phyloP scores from a whole-genome alignment of 2,329 filamentous ascomycete species.

The Colletotrichum musae region DNA sequence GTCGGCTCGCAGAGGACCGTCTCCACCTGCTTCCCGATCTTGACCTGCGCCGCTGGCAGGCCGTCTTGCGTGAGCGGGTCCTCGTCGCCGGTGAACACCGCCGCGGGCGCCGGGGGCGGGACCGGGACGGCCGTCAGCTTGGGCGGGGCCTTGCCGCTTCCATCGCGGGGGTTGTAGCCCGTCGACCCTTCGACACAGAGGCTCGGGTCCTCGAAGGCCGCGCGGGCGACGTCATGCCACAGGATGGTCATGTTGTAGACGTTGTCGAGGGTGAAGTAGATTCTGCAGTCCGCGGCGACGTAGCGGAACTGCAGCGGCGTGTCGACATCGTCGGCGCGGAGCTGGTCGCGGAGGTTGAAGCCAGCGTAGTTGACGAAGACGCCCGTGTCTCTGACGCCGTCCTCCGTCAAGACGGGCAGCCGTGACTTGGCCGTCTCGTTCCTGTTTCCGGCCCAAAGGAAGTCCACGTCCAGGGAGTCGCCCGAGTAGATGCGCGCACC shows the following conservation, averaged over 20 bases:
- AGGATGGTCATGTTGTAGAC: constrained; percentile 63
- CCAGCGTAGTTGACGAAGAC: constrained; percentile 25
- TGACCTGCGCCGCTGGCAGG: constrained; percentile 5
- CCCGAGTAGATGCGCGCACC: constrained; percentile 59
- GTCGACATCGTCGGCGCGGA: constrained; percentile 32
- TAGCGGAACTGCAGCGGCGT: constrained; percentile 71
- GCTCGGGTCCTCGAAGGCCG: constrained; percentile 15
- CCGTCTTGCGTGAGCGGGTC: constrained; percentile 7
- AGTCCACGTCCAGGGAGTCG: constrained; percentile 39
- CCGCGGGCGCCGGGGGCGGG: constrained; percentile 2
- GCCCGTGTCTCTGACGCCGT: background rate
- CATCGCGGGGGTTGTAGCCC: constrained; percentile 14
- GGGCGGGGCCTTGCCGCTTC: constrained; percentile 15
- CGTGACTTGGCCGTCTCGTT: constrained; percentile 10
- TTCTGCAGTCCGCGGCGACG: constrained; percentile 69
- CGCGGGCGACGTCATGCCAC: constrained; percentile 62
- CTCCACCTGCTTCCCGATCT: background rate
- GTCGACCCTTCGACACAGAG: constrained; percentile 30
- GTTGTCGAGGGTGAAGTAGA: constrained; percentile 69
- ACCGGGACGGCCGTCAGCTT: background rate
- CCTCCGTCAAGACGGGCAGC: background rate
- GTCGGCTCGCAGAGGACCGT: background rate
- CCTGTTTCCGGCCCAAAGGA: constrained; percentile 16
- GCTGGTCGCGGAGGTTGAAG: constrained; percentile 32
- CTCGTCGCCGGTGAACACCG: background rate